phyloP scores from a whole-genome alignment of 2,329 filamentous ascomycete species.

The Phyllosticta citrichinensis region DNA sequence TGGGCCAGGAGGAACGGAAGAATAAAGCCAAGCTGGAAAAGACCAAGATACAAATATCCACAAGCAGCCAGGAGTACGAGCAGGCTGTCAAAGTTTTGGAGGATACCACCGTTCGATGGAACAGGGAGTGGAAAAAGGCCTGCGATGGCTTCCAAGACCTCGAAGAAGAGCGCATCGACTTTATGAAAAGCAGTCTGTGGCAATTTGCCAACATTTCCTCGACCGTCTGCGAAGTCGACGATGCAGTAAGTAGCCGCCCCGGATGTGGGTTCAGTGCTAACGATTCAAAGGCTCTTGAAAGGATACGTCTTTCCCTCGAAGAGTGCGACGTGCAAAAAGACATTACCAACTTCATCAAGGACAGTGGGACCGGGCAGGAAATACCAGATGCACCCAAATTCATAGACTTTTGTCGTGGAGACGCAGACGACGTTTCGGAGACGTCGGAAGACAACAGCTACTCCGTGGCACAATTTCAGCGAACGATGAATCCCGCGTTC shows the following conservation, averaged over 20 bases:
- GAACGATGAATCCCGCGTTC: slow-evolving; percentile 92
- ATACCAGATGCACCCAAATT: slow-evolving; percentile 96
- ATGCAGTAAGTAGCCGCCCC: slow-evolving; percentile 44
- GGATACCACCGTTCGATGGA: slow-evolving; percentile 92
- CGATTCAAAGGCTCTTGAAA: slow-evolving; percentile 66
- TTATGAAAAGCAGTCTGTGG: slow-evolving; percentile 96
- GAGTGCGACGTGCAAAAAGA: slow-evolving; percentile 94
- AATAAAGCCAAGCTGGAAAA: slow-evolving; percentile 99
- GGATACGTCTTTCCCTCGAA: slow-evolving; percentile 85
- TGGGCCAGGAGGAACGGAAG: slow-evolving; percentile 97
- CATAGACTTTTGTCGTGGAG: slow-evolving; percentile 95
- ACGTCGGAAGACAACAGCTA: slow-evolving; percentile 80
- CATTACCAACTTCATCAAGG: slow-evolving; percentile 78
- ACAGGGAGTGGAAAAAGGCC: slow-evolving; percentile 94
- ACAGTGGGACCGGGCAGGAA: slow-evolving; percentile 85
- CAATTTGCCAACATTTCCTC: slow-evolving; percentile 95
- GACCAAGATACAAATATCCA: slow-evolving; percentile 89
- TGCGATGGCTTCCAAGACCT: slow-evolving; percentile 98
- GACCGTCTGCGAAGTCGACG: slow-evolving; percentile 95
- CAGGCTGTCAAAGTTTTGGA: slow-evolving; percentile 84
- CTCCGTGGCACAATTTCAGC: slow-evolving; percentile 89
- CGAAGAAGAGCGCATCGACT: slow-evolving; percentile 93
- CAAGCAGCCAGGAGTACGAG: slow-evolving; percentile 89
- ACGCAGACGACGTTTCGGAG: slow-evolving; percentile 73
- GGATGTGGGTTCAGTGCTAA: neutral